Evolutionary conservation across 2,329 filamentous ascomycete species (phyloP), one percentile per base, ranked within the genome.

Genomic region (Fusarium zealandicum): DNA sequence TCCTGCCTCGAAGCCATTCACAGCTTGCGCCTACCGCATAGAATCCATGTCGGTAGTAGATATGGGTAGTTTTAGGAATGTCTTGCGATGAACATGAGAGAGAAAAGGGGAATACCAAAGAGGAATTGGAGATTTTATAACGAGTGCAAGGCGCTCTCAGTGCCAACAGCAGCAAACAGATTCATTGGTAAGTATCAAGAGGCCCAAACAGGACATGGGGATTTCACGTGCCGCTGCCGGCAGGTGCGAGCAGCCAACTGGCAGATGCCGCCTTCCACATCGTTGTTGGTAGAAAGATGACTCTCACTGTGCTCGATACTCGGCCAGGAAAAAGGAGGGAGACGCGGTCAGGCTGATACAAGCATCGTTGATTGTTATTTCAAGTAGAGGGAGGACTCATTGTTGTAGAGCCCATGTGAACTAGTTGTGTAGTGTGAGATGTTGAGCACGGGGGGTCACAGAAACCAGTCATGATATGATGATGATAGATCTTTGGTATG

Each of bases 201-300:
- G 14, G 59, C 10, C 38, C 37, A 42, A 53, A 57, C 22, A 27
- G 30, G 35, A 37, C 9, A 25, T 25, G 22, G 8, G 8, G 3
- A 36, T 39, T 63, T 52, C 59, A 62, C 51, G 55, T 60, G 59
- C 51, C 47, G 47, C 51, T 54, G 44, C 44, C 32, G 33, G 47
- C 43, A 59, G 39, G 30, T 49, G 51, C 40, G 40, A 41, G 36
- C 36, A 48, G 36, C 45, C 28, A 48, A 18, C 44, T 16, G 45
- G 20, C 35, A 14, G 13, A 5, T 31, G 20, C 37, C 51, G 17
- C 22, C 28, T 42, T 22, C 6, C 32, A 25, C 22, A 25, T 25
- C 22, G 9, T 25, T 35, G 44, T 45, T 37, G 42, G 43, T 46
- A 27, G 33, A 12, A 10, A 18, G 7, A 10, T 36, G 22, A 25